Evolutionary conservation across 495 filamentous ascomycete genomes (phyloP), one percentile per base, ranked within the genome.

Genomic region (Tetracladium marchalianum): DNA sequence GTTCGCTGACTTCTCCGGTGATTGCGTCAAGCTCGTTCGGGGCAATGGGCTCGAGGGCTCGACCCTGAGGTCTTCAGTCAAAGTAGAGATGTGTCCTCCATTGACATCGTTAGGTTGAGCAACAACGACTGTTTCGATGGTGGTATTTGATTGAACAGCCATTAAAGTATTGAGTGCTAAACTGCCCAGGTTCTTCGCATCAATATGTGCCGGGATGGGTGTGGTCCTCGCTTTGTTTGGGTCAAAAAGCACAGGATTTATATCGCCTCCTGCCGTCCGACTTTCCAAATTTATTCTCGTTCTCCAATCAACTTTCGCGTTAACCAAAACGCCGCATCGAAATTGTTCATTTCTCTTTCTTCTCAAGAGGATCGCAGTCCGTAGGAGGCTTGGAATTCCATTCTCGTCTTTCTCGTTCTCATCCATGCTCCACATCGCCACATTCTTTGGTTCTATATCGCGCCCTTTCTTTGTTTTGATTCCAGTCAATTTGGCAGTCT

Each of bases 201-300:
- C 47, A 24, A 50, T 34, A 34, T 13, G 35, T 1, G 11, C 12
- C 11, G 47, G 47, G 10, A 50, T 11, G 13, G 33, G 36, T 9
- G 41, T 36, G 1, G 39, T 9, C 5, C 41, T 41, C 11, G 9
- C 10, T 9, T 13, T 5, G 10, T 22, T 13, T 15, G 48, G 48
- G 13, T 51, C 35, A 19, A 51, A 51, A 4, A 46, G 35, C 12
- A 51, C 31, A 13, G 35, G 42, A 46, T 51, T 41, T n/a, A 16
- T 51, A 5, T 15, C 41, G 0, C 48, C 48, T 7, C 34, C 6
- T 11, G 46, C 19, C 12, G 18, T 15, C 16, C 46, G 35, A 9
- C 33, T 24, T n/a, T 4, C 31, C 1, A 38, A 44, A 11, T 41
- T n/a, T 1, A 51, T 9, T 35, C 24, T 24, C 13, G 44, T 18